A percentile compares a stretch with the other conserved stretches of the same genome.
Evolutionary conservation across 805 yeast genomes (phyloP).

Genomic region (Lipomyces starkeyi): DNA sequence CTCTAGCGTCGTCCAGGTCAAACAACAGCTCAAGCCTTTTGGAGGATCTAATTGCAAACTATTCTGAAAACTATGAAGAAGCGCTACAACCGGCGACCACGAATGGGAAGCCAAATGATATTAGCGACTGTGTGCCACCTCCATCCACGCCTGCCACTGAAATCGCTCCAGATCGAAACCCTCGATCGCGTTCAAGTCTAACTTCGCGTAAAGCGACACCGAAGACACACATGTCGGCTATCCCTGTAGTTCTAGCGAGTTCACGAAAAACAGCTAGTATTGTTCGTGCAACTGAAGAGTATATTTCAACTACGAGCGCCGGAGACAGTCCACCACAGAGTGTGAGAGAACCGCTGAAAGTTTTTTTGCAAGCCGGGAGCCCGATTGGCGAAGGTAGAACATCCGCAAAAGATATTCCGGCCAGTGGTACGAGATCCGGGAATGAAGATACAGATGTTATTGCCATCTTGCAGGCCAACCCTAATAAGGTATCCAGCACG

Average conservation of each 20-base stretch:
- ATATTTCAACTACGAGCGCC: background rate
- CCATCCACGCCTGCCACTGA: background rate
- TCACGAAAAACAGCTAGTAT: background rate
- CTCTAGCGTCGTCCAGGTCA: background rate
- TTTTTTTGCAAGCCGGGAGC: background rate
- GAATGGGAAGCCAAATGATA: background rate
- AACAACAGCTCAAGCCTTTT: background rate
- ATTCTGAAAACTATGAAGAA: conserved; percentile 5
- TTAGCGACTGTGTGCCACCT: background rate
- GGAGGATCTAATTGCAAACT: conserved; percentile 12
- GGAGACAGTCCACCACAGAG: background rate
- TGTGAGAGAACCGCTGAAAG: background rate
- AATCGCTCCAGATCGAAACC: background rate
- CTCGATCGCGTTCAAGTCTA: background rate
- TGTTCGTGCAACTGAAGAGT: background rate
- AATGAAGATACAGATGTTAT: background rate
- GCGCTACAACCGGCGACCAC: background rate
- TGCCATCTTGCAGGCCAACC: background rate
- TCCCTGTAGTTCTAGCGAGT: background rate
- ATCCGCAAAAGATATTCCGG: background rate
- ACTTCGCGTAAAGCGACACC: background rate
- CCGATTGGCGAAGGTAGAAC: background rate
- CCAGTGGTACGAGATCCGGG: background rate
- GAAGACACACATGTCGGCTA: background rate
- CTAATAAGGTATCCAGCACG: background rate